Evolutionary conservation across 2,329 filamentous ascomycete species (phyloP).

Genomic region (Pestalotiopsis sp.): DNA sequence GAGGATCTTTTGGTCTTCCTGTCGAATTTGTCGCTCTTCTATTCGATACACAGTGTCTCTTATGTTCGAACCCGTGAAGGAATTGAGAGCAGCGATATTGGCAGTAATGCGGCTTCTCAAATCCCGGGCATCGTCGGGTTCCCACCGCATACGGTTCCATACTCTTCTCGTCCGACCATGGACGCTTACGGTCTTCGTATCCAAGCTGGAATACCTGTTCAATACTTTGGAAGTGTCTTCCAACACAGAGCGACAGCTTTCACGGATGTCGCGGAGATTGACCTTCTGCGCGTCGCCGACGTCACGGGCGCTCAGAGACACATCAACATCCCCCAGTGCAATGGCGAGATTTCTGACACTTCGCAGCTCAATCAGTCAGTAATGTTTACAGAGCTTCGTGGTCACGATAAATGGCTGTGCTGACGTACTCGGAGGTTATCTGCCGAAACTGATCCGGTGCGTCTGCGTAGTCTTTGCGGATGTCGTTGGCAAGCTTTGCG

Average conservation of each 20-base stretch:
- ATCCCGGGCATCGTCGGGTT: background rate
- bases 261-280: background rate
- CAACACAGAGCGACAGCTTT: background rate
- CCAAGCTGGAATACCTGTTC: background rate
- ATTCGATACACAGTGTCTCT: background rate
- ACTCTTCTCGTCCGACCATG: background rate
- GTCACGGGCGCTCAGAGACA: background rate
- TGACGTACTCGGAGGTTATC: background rate
- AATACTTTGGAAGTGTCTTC: background rate
- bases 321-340: background rate
- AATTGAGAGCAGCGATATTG: background rate
- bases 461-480: background rate
- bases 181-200: background rate
- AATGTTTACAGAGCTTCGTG: background rate
- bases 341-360: background rate
- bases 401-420: background rate
- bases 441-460: background rate
- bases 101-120: background rate
- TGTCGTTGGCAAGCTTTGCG: background rate
- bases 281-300: background rate
- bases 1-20: slow-evolving; percentile 23
- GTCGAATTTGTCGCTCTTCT: background rate
- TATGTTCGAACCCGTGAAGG: background rate
- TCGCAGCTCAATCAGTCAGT: background rate
- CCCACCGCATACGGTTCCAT: background rate